Conservation (phyloP, 306 rosid genomes). For the Albizia julibrissin region DNA sequence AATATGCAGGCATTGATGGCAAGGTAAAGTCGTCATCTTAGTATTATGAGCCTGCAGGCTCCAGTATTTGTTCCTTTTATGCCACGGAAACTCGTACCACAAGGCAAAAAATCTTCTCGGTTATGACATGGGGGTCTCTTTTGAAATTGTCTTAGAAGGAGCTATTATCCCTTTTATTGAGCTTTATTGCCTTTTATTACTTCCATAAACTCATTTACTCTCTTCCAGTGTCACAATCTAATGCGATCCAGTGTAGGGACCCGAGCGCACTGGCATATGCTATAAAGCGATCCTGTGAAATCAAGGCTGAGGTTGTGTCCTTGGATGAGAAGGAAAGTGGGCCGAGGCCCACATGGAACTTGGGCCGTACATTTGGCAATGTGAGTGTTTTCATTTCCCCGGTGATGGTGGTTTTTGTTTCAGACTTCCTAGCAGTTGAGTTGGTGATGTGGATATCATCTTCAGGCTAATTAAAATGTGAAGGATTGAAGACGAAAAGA, state of each 20-base stretch:
- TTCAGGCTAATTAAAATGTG: background rate
- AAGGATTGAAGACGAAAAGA: background rate
- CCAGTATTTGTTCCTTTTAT: conserved; percentile 5
- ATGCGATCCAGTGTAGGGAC: conserved; percentile 59
- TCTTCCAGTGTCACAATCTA: background rate
- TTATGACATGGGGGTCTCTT: conserved; percentile 16
- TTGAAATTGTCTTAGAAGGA: conserved; percentile 6
- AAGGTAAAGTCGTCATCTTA: conserved; percentile 47
- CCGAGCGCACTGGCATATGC: conserved; percentile 81
- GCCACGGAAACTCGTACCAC: background rate
- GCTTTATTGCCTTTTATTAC: background rate
- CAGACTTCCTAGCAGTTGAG: conserved; percentile 19
- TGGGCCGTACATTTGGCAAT: conserved; percentile 98
- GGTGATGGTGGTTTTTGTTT: conserved; percentile 25
- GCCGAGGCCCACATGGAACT: conserved; percentile 83
- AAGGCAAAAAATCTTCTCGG: conserved; percentile 17
- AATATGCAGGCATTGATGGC: conserved; percentile 74
- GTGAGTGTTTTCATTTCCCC: conserved; percentile 54
- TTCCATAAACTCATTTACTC: background rate
- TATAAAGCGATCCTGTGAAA: conserved; percentile 93
- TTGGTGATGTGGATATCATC: background rate
- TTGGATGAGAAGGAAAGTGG: conserved; percentile 96
- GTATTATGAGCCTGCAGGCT: background rate
- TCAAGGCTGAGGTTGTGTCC: conserved; percentile 93
- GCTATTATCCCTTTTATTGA: conserved; percentile 5